Conservation (phyloP, 2,329 filamentous ascomycete genomes). For the Ophiocordyceps polyrhachis-furcata region DNA sequence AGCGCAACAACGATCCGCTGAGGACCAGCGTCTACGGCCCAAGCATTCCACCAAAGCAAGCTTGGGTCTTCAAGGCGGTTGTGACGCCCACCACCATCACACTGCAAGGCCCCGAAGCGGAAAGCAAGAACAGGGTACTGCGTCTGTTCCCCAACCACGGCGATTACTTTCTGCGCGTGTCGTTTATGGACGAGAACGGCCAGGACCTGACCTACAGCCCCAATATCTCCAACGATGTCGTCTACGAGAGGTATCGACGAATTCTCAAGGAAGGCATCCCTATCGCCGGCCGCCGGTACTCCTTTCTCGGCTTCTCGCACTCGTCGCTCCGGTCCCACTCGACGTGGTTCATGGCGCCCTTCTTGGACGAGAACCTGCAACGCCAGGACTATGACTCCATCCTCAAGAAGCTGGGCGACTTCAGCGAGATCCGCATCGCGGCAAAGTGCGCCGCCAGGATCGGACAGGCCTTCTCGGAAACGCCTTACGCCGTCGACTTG, state of each 20-base stretch:
- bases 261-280: conserved; percentile 40
- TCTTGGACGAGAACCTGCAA: conserved; percentile 15
- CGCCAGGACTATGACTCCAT: conserved; percentile 22
- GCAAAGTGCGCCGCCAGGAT: conserved; percentile 41
- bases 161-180: conserved; percentile 49
- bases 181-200: conserved; percentile 58
- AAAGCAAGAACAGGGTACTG: conserved; percentile 52
- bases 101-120: conserved; percentile 42
- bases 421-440: conserved; percentile 29
- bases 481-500: conserved; percentile 40
- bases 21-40: conserved; percentile 10
- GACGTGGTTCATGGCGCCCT: conserved; percentile 41
- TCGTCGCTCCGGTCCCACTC: conserved; percentile 57
- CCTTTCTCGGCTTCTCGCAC: conserved; percentile 62
- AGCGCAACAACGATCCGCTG: conserved; percentile 8
- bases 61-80: conserved; percentile 32
- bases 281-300: conserved; percentile 43
- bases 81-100: conserved; percentile 41
- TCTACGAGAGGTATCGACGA: conserved; percentile 40
- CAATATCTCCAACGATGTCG: conserved; percentile 21
- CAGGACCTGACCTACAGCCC: conserved; percentile 40
- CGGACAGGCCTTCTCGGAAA: conserved; percentile 57
- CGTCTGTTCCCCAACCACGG: conserved; percentile 41
- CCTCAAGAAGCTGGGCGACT: conserved; percentile 29
- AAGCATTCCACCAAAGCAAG: conserved; percentile 19